Percentiles rank a stretch among this genome's conserved stretches.
Conservation (phyloP, 2,329 filamentous ascomycete genomes). For the Diaporthe longicolla region DNA sequence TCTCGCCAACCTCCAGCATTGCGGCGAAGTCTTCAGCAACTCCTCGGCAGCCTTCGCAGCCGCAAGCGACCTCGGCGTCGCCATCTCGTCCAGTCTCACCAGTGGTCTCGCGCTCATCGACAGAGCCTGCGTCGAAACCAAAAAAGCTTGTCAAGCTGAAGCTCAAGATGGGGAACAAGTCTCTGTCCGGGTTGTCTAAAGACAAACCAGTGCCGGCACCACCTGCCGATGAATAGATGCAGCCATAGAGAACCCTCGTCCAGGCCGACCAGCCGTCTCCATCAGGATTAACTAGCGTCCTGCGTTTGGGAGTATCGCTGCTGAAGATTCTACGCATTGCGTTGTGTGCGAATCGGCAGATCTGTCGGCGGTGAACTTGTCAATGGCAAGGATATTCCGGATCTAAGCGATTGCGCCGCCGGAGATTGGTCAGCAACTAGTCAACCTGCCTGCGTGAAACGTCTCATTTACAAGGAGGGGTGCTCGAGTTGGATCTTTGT, state of each 20-base stretch:
- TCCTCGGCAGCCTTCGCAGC: conserved; percentile 29
- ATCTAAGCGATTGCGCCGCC: background rate
- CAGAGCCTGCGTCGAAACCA: conserved; percentile 22
- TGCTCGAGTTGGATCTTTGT: background rate
- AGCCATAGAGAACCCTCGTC: background rate
- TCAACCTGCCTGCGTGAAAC: background rate
- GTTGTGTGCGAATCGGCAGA: background rate
- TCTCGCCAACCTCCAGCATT: conserved; percentile 32
- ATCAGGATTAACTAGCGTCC: background rate
- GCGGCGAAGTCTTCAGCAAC: conserved; percentile 5
- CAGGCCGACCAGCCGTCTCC: background rate
- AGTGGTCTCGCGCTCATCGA: conserved; percentile 10
- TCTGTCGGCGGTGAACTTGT: background rate
- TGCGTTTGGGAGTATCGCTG: background rate
- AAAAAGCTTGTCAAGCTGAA: conserved; percentile 42
- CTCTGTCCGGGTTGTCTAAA: background rate
- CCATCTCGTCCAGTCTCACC: conserved; percentile 32
- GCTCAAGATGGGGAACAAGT: conserved; percentile 31
- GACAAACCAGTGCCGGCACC: conserved; percentile 21
- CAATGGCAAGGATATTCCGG: background rate
- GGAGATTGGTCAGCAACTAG: background rate
- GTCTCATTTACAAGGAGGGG: background rate
- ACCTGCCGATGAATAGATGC: background rate
- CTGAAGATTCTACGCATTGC: background rate
- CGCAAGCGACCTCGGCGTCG: conserved; percentile 18